A percentile compares a stretch with the other conserved stretches of the same genome.
Evolutionary conservation across 2,329 filamentous ascomycete genomes (phyloP).

Genomic region (Botryotinia convoluta): DNA sequence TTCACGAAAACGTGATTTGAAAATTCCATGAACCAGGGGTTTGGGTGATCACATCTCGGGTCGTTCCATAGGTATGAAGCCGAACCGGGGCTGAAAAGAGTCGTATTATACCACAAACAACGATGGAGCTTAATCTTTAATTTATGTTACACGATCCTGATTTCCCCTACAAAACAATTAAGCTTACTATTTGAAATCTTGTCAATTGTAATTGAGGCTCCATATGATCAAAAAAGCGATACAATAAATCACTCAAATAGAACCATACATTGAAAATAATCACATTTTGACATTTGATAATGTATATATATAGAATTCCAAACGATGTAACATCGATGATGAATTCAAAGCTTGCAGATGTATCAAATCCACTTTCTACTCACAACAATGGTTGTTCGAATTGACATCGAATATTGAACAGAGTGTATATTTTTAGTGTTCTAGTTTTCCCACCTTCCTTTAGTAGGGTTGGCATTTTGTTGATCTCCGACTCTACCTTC

Average conservation of each 20-base stretch:
- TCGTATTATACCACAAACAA: conserved; percentile 1
- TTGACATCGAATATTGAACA: neutral
- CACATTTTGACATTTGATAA: neutral
- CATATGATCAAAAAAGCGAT: neutral
- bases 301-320: neutral
- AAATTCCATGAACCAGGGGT: conserved; percentile 30
- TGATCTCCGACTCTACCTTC: neutral
- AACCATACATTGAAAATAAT: neutral
- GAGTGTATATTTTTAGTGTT: neutral
- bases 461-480: neutral
- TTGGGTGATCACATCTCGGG: conserved; percentile 32
- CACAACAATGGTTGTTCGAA: neutral
- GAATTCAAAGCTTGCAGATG: neutral
- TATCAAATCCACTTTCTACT: neutral
- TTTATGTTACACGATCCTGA: neutral
- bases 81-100: conserved; percentile 12
- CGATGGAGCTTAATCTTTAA: neutral
- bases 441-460: neutral
- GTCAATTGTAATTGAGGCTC: neutral
- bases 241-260: neutral
- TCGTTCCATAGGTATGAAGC: conserved; percentile 27
- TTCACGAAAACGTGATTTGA: neutral
- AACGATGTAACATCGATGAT: neutral
- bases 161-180: neutral
- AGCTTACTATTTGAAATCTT: neutral